Evolutionary conservation across 2,329 filamentous ascomycete species (phyloP), one percentile per base, ranked within the genome.

Genomic region (Verticillium klebahnii): DNA sequence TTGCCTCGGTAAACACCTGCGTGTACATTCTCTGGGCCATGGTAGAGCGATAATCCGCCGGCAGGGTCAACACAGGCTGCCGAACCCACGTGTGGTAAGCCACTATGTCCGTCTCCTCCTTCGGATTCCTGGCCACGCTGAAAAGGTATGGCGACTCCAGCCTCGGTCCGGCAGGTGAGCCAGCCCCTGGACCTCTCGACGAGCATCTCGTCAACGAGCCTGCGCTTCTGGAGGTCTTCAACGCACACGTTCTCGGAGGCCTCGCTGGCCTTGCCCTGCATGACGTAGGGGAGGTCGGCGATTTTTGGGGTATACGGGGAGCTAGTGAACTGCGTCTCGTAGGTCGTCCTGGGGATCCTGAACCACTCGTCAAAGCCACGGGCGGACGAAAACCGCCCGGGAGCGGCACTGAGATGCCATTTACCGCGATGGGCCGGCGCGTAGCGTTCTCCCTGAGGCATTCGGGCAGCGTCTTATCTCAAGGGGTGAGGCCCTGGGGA

Each of bases 331-430:
- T 74, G 72, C 2, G 67, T 74, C 62, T 76, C 74, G 58, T 75
- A 72, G 0, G 73, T 75, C 0, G 73, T 75, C 7, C 74, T 61
- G 0, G 73, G 74, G 17, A 76, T 76, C 0, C 74, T 73, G 11
- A 70, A 73, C 73, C 74, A 76, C 37, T 76, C 71, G 32, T 76
- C 72, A 29, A 76, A 76, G 0, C 74, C 74, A 2, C 74, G 60
- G 32, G 74, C 74, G 2, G 69, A 72, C 0, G 73, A 73, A 8
- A 75, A 75, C 1, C 74, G 68, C 0, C 74, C 74, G 0, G 69
- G 67, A 1, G 75, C 64, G 56, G 75, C 73, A 0, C 74, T 72
- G 2, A 75, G 64, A 50, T 76, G 72, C 74, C 74, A 75, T 39
- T 75, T 75, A 0, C 73, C 72, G 54, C 75, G 72, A 57, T 76